These are phyloP conservation scores for Saturnispora silvae DNA, from an alignment of 805 yeast genomes.

Conservation along the genomic window DNA sequence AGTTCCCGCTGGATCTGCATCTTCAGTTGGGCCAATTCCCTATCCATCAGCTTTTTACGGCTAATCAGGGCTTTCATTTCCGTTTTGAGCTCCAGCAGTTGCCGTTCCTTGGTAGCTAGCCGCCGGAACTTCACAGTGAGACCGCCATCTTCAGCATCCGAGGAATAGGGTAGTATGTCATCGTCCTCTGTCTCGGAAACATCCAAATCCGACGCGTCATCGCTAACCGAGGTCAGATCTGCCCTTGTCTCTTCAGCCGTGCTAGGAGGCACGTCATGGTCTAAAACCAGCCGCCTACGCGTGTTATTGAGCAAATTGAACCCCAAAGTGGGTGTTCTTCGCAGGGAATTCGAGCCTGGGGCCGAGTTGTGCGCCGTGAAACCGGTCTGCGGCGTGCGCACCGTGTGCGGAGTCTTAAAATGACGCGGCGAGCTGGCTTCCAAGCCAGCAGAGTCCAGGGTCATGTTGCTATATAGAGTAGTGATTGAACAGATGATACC, in stretches of 20 bases:
- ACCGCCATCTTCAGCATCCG: slow-evolving; percentile 13
- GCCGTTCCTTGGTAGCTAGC: slow-evolving; percentile 61
- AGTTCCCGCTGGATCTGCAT: slow-evolving; percentile 36
- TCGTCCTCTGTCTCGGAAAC: not conserved
- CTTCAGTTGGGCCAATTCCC: slow-evolving; percentile 42
- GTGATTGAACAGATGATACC: no score
- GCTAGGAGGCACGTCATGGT: not conserved
- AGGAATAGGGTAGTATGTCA: not conserved
- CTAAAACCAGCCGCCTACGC: slow-evolving; percentile 4
- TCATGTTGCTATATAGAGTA: no score
- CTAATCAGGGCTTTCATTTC: slow-evolving; percentile 34
- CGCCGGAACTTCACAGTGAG: slow-evolving; percentile 46
- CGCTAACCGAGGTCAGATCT: no score
- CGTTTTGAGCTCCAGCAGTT: slow-evolving; percentile 52
- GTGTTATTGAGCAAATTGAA: slow-evolving; percentile 2
- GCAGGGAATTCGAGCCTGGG: no score
- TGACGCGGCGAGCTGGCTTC: no score
- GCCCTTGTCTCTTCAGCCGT: no score
- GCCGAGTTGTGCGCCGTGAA: no score
- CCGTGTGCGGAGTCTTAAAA: no score
- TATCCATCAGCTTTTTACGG: slow-evolving; percentile 32
- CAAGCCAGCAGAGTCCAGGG: no score
- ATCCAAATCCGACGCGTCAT: no score
- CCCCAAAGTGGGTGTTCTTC: not conserved
- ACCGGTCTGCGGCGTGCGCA: no score